Percentiles rank a stretch among this genome's conserved stretches.
Conservation (phyloP, 2,329 filamentous ascomycete species). For the Bisporella sp. region DNA sequence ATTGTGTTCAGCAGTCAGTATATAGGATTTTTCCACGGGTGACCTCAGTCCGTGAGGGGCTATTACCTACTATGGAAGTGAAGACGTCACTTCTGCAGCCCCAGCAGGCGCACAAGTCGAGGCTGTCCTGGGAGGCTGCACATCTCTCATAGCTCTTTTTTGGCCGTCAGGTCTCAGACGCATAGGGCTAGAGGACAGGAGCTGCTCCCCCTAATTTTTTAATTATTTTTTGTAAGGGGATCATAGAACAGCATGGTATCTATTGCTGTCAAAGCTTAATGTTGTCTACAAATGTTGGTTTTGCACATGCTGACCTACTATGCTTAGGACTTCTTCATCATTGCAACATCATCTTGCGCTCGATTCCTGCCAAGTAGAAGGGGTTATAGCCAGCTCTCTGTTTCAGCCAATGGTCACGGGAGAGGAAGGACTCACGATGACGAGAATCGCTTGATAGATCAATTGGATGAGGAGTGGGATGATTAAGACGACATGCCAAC, state of each 20-base stretch:
- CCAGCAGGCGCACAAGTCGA: slow-evolving; percentile 6
- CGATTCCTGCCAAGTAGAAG: slow-evolving; percentile 56
- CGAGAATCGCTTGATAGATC: slow-evolving; percentile 90
- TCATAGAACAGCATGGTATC: not conserved
- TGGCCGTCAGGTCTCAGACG: not conserved
- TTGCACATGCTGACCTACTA: slow-evolving; percentile 8
- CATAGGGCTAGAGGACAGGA: not conserved
- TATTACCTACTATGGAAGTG: slow-evolving; percentile 26
- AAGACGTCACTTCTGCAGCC: slow-evolving; percentile 15
- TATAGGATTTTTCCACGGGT: slow-evolving; percentile 22
- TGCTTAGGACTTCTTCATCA: slow-evolving; percentile 59
- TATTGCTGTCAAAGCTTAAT: not conserved
- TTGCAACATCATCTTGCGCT: slow-evolving; percentile 61
- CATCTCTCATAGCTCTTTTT: slow-evolving; percentile 17
- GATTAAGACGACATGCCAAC: slow-evolving; percentile 39
- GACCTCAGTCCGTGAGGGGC: slow-evolving; percentile 25
- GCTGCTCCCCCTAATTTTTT: not conserved
- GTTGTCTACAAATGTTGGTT: not conserved
- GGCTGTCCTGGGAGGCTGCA: slow-evolving; percentile 20
- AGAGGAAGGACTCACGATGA: slow-evolving; percentile 49
- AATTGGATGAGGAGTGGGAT: slow-evolving; percentile 96
- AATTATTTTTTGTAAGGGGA: slow-evolving; percentile 1
- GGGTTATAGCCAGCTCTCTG: slow-evolving; percentile 60
- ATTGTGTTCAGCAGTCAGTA: slow-evolving; percentile 20
- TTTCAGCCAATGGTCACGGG: slow-evolving; percentile 43